Conservation (phyloP, 2,329 filamentous ascomycete species). For the Arthrinium phaeospermum region DNA sequence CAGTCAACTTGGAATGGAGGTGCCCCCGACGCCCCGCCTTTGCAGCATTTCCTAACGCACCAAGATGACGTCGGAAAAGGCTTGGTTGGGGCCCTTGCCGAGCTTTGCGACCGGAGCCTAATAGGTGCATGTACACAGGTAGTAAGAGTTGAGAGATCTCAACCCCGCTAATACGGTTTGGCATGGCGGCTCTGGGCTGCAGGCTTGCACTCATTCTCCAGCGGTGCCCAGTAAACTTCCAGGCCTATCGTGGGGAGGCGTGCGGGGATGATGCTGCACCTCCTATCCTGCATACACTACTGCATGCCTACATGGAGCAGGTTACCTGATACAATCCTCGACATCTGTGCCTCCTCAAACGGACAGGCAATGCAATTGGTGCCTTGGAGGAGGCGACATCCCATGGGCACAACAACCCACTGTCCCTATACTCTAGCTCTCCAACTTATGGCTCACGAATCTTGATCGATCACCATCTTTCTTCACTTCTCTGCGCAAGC, state of each 20-base stretch:
- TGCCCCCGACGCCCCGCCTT: background rate
- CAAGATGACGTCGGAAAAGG: background rate
- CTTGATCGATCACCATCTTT: background rate
- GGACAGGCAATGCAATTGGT: background rate
- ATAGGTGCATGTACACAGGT: no score
- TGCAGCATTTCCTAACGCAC: background rate
- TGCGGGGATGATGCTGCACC: slow-evolving; percentile 13
- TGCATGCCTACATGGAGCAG: background rate
- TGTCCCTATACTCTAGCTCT: background rate
- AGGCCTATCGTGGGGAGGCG: slow-evolving; percentile 1
- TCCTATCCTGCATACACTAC: slow-evolving; percentile 9
- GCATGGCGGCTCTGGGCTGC: slow-evolving; percentile 14
- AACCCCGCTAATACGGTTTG: background rate
- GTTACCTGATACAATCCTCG: background rate
- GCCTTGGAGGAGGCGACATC: background rate
- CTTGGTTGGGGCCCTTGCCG: background rate
- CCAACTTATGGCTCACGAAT: background rate
- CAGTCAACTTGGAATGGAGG: background rate
- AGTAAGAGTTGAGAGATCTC: background rate
- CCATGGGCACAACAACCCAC: background rate
- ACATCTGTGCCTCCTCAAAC: background rate
- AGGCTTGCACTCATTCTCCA: background rate
- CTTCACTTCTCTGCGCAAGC: slow-evolving; percentile 1
- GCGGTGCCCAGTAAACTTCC: slow-evolving; percentile 8
- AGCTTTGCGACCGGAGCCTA: background rate